Percentiles rank a stretch among this genome's conserved stretches.
Conservation (phyloP, 768 basidiomycete genomes). For the Mycena latifolia region DNA sequence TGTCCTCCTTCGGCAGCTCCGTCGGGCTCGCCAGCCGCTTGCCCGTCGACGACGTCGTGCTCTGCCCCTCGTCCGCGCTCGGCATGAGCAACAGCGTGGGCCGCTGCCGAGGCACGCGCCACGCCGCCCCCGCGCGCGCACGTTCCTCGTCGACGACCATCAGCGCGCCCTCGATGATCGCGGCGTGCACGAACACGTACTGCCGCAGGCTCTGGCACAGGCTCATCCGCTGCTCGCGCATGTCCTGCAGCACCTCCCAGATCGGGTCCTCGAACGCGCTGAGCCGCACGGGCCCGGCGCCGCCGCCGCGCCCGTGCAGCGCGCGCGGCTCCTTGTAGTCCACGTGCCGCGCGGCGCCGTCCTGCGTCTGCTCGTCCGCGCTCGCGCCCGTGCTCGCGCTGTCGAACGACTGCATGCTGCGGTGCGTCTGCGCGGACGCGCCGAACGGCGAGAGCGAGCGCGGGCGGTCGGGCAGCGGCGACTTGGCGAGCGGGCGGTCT, state of each 20-base stretch:
- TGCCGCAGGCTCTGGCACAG: constrained; percentile 94
- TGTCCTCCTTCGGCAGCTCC: constrained; percentile 73
- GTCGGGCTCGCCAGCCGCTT: constrained; percentile 82
- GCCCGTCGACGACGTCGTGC: constrained; percentile 55
- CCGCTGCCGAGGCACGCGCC: constrained; percentile 23
- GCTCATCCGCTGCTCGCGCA: constrained; percentile 97
- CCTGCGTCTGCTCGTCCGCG: not conserved
- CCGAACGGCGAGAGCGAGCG: constrained; percentile 33
- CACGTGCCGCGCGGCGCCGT: constrained; percentile 35
- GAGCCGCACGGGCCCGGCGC: constrained; percentile 65
- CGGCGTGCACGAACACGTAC: constrained; percentile 94
- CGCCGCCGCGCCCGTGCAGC: constrained; percentile 57
- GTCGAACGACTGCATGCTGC: constrained; percentile 10
- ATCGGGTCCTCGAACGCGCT: constrained; percentile 82
- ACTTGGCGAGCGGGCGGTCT: constrained; percentile 14
- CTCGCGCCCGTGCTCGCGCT: not conserved
- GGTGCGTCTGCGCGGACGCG: constrained; percentile 3
- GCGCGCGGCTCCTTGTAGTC: constrained; percentile 75
- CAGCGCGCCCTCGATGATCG: constrained; percentile 84
- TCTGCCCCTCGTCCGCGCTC: constrained; percentile 27
- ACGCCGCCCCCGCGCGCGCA: constrained; percentile 42
- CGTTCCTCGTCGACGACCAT: constrained; percentile 82
- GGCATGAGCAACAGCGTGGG: constrained; percentile 32
- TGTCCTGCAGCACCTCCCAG: constrained; percentile 87
- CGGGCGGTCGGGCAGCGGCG: constrained; percentile 22